phyloP scores from a whole-genome alignment of 208 protist species.

The Acanthamoeba triangularis region DNA sequence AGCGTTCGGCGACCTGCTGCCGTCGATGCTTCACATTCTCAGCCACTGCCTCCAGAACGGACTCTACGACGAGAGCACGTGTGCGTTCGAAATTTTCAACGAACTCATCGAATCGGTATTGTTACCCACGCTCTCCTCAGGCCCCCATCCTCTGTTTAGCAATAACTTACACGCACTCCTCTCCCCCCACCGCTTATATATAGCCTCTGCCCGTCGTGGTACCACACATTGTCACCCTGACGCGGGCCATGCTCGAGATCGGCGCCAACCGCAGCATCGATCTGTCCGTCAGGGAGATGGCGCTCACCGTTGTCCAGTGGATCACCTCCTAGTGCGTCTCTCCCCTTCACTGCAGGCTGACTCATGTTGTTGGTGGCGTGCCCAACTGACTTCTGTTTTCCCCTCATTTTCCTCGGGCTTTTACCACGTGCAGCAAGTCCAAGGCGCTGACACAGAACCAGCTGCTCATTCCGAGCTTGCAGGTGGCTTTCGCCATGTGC shows the following conservation, averaged over 20 bases:
- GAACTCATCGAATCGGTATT: slow-evolving; percentile 73
- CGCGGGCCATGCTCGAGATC: slow-evolving; percentile 70
- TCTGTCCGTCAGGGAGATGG: slow-evolving; percentile 30
- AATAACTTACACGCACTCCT: not conserved
- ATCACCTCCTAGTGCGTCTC: slow-evolving; percentile 34
- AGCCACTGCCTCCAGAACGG: slow-evolving; percentile 41
- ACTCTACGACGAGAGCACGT: slow-evolving; percentile 42
- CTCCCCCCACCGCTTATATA: not conserved
- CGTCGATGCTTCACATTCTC: slow-evolving; percentile 31
- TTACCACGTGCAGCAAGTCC: slow-evolving; percentile 34
- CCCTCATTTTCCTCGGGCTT: not conserved
- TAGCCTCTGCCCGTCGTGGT: slow-evolving; percentile 53
- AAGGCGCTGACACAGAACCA: slow-evolving; percentile 62
- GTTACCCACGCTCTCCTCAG: not conserved
- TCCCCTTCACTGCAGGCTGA: not conserved
- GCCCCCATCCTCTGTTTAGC: not conserved
- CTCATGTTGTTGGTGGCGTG: too few species aligned
- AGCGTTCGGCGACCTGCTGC: slow-evolving; percentile 58
- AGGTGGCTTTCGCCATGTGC: slow-evolving; percentile 74
- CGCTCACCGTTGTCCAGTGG: slow-evolving; percentile 66
- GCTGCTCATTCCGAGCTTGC: slow-evolving; percentile 49
- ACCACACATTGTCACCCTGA: slow-evolving; percentile 5
- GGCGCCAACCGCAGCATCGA: slow-evolving; percentile 71
- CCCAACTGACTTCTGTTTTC: not conserved
- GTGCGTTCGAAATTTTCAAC: slow-evolving; percentile 55